These are phyloP conservation scores for Fomes fomentarius DNA, from an alignment of 1,284 basidiomycete genomes.

Conservation along the genomic window DNA sequence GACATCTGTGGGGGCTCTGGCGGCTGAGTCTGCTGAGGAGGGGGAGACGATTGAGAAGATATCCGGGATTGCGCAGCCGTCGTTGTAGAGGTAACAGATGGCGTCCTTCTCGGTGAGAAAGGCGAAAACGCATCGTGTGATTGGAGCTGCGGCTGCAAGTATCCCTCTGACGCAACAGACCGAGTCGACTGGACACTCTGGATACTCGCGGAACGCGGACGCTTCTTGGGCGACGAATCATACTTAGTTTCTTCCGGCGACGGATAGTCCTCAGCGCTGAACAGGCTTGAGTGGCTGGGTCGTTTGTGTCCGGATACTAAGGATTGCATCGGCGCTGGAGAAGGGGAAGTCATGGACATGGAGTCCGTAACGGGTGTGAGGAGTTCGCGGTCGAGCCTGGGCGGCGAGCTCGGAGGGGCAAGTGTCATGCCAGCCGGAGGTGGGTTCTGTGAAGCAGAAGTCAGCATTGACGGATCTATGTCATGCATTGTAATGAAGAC, in stretches of 20 bases:
- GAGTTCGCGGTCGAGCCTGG: conserved; percentile 13
- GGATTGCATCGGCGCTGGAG: conserved; percentile 7
- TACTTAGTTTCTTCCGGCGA: conserved; percentile 3
- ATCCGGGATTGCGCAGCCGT: conserved; percentile 10
- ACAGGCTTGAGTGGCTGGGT: conserved; percentile 17
- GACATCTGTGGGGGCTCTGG: conserved; percentile 2
- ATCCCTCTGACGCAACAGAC: background rate
- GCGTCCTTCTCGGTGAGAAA: background rate
- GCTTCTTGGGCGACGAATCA: conserved; percentile 7
- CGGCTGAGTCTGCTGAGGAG: background rate
- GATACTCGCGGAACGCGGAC: conserved; percentile 15
- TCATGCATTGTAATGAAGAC: too few species aligned
- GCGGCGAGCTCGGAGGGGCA: conserved; percentile 10
- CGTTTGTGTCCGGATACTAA: conserved; percentile 4
- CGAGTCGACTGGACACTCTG: conserved; percentile 14
- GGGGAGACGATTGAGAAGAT: conserved; percentile 7
- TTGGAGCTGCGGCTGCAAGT: background rate
- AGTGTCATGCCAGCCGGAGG: conserved; percentile 1
- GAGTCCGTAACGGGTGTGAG: conserved; percentile 24
- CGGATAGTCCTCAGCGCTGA: conserved; percentile 9
- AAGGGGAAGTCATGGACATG: conserved; percentile 17
- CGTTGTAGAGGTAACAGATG: conserved; percentile 5
- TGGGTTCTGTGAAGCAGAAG: conserved; percentile 2
- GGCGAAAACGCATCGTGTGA: conserved; percentile 1
- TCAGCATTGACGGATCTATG: too few species aligned